Base-by-base conservation (phyloP, 345 rosid species). In the Clausena lansium region DNA sequence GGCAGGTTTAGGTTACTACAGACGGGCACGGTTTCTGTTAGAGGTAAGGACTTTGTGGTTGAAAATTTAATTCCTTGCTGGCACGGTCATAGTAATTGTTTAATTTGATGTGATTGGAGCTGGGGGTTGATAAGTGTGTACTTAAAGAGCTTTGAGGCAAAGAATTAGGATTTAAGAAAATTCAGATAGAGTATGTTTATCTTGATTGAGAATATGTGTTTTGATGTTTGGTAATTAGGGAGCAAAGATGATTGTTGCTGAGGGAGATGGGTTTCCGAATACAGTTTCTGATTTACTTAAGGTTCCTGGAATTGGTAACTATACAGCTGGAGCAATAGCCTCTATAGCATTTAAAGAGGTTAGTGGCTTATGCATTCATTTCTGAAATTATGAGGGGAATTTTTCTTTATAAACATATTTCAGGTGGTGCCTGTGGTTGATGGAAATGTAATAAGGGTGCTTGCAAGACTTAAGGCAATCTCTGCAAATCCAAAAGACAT, bases 1-100 rank as follows among this genome's bases (percentile, higher is more conserved):
- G 98, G 99, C 99, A 35, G 98, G 99, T 62, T 80, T 95, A 76
- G 98, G 98, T 11, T 95, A 95, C 83, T 95, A 95, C 69, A 86
- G 99, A 82, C 87, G 98, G 35, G 98, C 96, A 19, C 96, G 99
- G 71, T 95, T 92, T 84, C 89, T 93, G 50, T 82, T 91, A 72
- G 97, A 95, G 95, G 98, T 95, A 78, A 63, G 33, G n/a, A 41
- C 65, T 45, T 45, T 47, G 59, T 61, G 58, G 28, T 62, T 3
- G 36, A 41, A 27, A 28, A 62, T 20, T 74, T 62, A 66, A 41
- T 73, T 8, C 4, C 39, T 24, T 58, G 19, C 22, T 24, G n/a
- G 50, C 55, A 59, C 50, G 6, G 25, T 28, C 36, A 9, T 30
- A 30, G 15, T 4, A 33, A 28, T 28, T 47, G 39, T 25, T 68